Conservation (phyloP, 495 filamentous ascomycete genomes). For the Tuber aestivum region DNA sequence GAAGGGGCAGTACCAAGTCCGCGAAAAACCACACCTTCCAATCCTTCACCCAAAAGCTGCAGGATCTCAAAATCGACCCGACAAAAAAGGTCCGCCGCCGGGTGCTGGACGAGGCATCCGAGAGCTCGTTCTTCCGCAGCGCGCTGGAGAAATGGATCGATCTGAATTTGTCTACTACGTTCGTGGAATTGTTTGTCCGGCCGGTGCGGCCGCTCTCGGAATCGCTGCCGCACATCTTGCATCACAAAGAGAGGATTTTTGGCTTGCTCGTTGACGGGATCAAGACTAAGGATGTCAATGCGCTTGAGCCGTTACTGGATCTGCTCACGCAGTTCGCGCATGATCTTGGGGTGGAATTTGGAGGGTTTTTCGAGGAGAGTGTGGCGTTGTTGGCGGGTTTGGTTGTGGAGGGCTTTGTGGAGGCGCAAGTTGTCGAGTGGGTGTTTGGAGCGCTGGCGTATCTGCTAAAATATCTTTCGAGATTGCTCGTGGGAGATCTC, state of each 20-base stretch:
- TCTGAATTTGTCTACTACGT: conserved; percentile 76
- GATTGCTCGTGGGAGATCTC: conserved; percentile 75
- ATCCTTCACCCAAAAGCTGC: conserved; percentile 84
- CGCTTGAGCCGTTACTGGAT: conserved; percentile 76
- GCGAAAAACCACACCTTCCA: conserved; percentile 77
- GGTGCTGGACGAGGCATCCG: conserved; percentile 66
- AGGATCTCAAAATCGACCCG: conserved; percentile 85
- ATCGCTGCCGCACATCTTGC: conserved; percentile 81
- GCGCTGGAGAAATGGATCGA: conserved; percentile 84
- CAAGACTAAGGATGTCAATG: conserved; percentile 63
- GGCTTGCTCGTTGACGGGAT: conserved; percentile 70
- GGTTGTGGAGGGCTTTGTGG: conserved; percentile 54
- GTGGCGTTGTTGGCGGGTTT: conserved; percentile 62
- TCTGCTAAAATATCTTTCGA: conserved; percentile 92
- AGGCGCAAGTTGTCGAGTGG: conserved; percentile 60
- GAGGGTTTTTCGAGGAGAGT: conserved; percentile 70
- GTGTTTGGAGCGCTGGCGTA: conserved; percentile 91
- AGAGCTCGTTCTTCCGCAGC: conserved; percentile 72
- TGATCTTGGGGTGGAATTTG: conserved; percentile 81
- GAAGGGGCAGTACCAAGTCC: conserved; percentile 60
- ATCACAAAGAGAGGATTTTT: conserved; percentile 80
- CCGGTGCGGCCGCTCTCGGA: conserved; percentile 72
- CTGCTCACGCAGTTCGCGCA: conserved; percentile 84
- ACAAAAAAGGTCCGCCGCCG: conserved; percentile 76
- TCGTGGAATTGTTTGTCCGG: conserved; percentile 60